Percentiles rank a stretch among this genome's conserved stretches.
Conservation (phyloP, 2,329 filamentous ascomycete species). For the Monosporascus cannonballus region DNA sequence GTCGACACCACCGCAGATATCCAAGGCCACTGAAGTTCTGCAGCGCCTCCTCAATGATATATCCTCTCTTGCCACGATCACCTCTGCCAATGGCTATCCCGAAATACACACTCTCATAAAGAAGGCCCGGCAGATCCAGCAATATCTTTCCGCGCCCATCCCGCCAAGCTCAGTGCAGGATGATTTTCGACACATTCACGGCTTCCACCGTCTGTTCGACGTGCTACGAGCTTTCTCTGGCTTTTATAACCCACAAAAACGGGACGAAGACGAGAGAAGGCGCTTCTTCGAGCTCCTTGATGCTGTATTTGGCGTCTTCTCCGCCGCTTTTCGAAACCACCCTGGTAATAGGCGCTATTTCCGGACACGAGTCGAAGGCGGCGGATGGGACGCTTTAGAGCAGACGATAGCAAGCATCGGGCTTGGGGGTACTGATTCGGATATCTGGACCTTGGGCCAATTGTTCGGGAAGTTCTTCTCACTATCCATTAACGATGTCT, state of each 20-base stretch:
- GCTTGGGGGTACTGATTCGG: slow-evolving; percentile 57
- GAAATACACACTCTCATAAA: slow-evolving; percentile 43
- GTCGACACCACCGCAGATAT: slow-evolving; percentile 47
- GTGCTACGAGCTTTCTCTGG: slow-evolving; percentile 66
- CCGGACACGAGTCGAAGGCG: slow-evolving; percentile 64
- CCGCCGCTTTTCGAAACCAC: slow-evolving; percentile 70
- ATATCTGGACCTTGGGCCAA: slow-evolving; percentile 62
- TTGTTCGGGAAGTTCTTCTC: slow-evolving; percentile 78
- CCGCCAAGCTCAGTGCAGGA: slow-evolving; percentile 57
- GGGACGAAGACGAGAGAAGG: slow-evolving; percentile 55
- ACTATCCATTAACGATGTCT: slow-evolving; percentile 74
- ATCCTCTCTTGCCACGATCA: slow-evolving; percentile 27
- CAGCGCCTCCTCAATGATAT: slow-evolving; percentile 47
- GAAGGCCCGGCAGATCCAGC: slow-evolving; percentile 59
- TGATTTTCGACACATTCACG: slow-evolving; percentile 73
- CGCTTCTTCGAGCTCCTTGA: slow-evolving; percentile 65
- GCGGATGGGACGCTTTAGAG: slow-evolving; percentile 74
- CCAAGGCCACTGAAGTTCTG: slow-evolving; percentile 56
- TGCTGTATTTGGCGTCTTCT: slow-evolving; percentile 65
- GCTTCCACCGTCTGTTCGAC: slow-evolving; percentile 69
- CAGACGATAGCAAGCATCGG: slow-evolving; percentile 65
- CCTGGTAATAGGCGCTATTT: slow-evolving; percentile 87
- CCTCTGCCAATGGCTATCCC: slow-evolving; percentile 38
- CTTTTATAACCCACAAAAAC: slow-evolving; percentile 65
- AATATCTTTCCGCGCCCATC: slow-evolving; percentile 46